Conservation (phyloP, 129 eudicot genomes). For the Heracleum sosnowskyi region DNA sequence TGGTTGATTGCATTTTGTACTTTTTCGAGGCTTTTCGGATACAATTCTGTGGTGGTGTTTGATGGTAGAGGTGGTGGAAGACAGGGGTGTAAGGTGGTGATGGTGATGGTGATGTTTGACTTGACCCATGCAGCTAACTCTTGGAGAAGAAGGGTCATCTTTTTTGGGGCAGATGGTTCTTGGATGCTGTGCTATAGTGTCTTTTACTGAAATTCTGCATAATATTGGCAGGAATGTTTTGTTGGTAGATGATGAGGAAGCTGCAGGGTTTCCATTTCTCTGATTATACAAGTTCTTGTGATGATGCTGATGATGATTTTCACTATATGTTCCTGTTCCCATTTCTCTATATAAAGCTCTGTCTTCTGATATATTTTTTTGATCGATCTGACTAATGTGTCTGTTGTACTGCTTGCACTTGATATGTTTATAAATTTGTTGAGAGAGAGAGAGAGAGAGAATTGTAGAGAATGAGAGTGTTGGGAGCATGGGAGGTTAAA, state of each 20-base stretch:
- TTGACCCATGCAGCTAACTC: conserved; percentile 50
- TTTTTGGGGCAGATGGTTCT: conserved; percentile 10
- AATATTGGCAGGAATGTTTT: conserved; percentile 29
- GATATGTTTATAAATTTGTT: not conserved
- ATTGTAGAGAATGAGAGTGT: not conserved
- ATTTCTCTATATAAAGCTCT: not conserved
- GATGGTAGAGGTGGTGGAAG: conserved; percentile 10
- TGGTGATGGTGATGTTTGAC: conserved; percentile 30
- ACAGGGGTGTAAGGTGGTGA: conserved; percentile 8
- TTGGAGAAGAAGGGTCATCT: conserved; percentile 46
- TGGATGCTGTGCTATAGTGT: conserved; percentile 11
- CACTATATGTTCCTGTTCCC: conserved; percentile 4
- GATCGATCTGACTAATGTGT: not conserved
- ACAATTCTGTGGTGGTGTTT: conserved; percentile 26
- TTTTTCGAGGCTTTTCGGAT: conserved; percentile 16
- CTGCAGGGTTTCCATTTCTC: not conserved
- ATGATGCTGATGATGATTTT: conserved; percentile 4
- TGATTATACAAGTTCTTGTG: not conserved
- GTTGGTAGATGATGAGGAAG: not conserved
- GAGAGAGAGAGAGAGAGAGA: not conserved
- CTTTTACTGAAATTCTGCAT: conserved; percentile 34
- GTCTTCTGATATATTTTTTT: not conserved
- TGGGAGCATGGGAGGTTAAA: conserved; percentile 8
- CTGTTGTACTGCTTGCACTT: not conserved
- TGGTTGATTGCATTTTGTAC: not conserved